phyloP scores from a whole-genome alignment of 176 grass and related monocot genomes.

The Ensete glaucum region DNA sequence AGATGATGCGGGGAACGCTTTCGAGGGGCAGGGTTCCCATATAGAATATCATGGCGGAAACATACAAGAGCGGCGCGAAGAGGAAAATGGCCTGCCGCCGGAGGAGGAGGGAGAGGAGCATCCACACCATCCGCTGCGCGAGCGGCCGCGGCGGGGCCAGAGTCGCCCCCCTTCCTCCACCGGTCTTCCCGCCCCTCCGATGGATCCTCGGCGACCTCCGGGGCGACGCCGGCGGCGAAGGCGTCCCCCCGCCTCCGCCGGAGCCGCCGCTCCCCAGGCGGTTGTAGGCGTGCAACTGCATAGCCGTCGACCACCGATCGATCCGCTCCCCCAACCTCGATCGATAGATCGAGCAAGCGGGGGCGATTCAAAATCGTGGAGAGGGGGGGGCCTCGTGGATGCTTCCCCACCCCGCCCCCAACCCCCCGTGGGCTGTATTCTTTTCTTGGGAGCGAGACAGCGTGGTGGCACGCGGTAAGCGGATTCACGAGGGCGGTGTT shows the following conservation, averaged over 20 bases:
- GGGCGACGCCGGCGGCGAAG: constrained; percentile 61
- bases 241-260: constrained; percentile 5
- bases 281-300: constrained; percentile 55
- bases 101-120: constrained; percentile 51
- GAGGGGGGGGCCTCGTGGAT: neutral
- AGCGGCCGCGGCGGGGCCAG: constrained; percentile 17
- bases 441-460: neutral
- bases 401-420: neutral
- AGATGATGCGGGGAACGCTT: constrained; percentile 76
- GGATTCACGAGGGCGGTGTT: neutral
- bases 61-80: constrained; percentile 90
- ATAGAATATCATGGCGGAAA: constrained; percentile 74
- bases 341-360: neutral
- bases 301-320: too few relatives aligned
- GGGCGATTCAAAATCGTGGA: neutral
- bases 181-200: constrained; percentile 34
- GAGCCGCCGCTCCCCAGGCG: constrained; percentile 57
- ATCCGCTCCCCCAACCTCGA: neutral
- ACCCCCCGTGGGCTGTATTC: neutral
- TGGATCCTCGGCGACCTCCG: constrained; percentile 41
- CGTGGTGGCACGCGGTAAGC: too few relatives aligned
- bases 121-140: constrained; percentile 37
- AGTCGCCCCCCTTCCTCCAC: neutral
- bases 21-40: constrained; percentile 92
- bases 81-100: constrained; percentile 92